phyloP scores from a whole-genome alignment of 306 rosid genomes.

The Sicyos baderoa region DNA sequence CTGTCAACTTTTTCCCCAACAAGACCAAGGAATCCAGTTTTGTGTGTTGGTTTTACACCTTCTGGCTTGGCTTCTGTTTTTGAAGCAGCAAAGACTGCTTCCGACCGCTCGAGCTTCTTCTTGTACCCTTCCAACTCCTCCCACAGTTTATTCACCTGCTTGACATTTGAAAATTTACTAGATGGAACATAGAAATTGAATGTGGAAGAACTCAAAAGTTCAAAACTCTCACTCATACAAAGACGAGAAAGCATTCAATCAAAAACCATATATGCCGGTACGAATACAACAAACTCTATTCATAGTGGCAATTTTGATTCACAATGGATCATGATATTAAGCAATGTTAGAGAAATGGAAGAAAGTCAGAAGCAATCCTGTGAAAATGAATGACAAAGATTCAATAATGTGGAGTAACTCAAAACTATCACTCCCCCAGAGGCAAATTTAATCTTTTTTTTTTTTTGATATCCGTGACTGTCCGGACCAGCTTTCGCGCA shows the following conservation, averaged over 20 bases:
- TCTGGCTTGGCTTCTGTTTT: constrained; percentile 55
- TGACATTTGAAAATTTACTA: background rate
- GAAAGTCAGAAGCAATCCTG: background rate
- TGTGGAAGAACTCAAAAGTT: too few relatives aligned
- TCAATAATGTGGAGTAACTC: too few relatives aligned
- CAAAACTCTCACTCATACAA: too few relatives aligned
- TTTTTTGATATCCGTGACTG: too few relatives aligned
- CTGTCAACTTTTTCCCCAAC: constrained; percentile 70
- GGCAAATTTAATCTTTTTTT: background rate
- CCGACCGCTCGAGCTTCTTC: constrained; percentile 70
- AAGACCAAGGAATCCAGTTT: constrained; percentile 70
- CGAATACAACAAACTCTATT: background rate
- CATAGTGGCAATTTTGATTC: background rate
- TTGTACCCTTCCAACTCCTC: constrained; percentile 51
- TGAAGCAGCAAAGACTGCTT: constrained; percentile 48
- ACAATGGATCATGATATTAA: background rate
- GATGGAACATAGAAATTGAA: too few relatives aligned
- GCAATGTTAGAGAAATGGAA: background rate
- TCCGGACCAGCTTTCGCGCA: too few relatives aligned
- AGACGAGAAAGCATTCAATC: too few relatives aligned
- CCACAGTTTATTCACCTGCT: constrained; percentile 69
- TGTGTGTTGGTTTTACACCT: constrained; percentile 70
- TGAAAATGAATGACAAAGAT: background rate
- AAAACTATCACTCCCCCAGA: background rate
- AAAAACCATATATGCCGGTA: too few relatives aligned